Base-by-base conservation (phyloP, 495 filamentous ascomycete genomes). In the Aspergillus avenaceus region DNA sequence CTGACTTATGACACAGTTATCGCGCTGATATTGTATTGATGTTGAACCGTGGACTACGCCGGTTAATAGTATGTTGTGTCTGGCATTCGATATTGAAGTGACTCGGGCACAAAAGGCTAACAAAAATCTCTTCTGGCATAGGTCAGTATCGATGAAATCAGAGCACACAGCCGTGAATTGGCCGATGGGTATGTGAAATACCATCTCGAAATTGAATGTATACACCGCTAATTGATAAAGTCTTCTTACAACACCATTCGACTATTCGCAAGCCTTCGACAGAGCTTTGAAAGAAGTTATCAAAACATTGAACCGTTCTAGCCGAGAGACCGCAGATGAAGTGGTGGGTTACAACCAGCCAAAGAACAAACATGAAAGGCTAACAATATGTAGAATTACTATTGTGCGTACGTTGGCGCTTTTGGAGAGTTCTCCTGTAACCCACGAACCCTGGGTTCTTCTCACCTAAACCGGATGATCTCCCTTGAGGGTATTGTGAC, bases 401-500 rank as follows among this genome's bases (percentile, higher is more conserved):
- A 99, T 63, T 96, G 91, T 53, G 95, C 95, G 21, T 96, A 88
- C 67, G 81, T 90, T 45, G 93, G 93, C 52, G 93, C 89, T 57
- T 98, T 99, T 61, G 93, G 93, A 47, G 88, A 96, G 63, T 91
- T 86, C 62, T 80, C 91, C 34, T 95, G 90, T 80, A 99, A 97
- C 63, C 93, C 93, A 41, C 82, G 93, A 59, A 97, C 93, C 5
- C 69, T 99, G 16, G 86, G 88, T 34, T 96, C 91, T 1, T 76
- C 78, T 26, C 90, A 92, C 61, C 77, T 99, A 47, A 97, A 97
- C 66, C 88, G 84, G 54, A 96, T 97, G 88, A 85, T 99, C 14
- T 96, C 91, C 2, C 81, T 99, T 54, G 93, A 99, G 68, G 93
- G 93, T 27, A 99, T 99, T 66, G 93, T 97, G 24, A 97, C 93